phyloP scores from a whole-genome alignment of 108 stramenopile species.

The Cyclotella choctawhatcheeana region DNA sequence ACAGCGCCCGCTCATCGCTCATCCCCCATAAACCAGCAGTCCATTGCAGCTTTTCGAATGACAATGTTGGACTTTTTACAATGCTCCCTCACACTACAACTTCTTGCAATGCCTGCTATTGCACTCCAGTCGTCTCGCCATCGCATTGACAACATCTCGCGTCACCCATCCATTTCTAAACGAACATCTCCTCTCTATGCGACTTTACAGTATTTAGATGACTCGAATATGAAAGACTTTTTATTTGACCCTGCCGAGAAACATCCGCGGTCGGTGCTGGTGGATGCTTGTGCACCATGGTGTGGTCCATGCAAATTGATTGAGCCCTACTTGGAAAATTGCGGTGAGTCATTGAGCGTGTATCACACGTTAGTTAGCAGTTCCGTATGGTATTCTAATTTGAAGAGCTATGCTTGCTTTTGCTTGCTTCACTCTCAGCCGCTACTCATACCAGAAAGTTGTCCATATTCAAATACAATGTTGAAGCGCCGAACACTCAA shows the following conservation, averaged over 20 bases:
- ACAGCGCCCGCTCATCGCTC: too few species aligned
- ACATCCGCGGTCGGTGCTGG: conserved; percentile 31
- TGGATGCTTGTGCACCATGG: conserved; percentile 55
- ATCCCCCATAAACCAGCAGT: too few species aligned
- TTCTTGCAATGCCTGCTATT: not conserved
- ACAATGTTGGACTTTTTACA: not conserved
- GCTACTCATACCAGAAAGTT: conserved; percentile 44
- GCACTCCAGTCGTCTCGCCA: not conserved
- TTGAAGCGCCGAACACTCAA: conserved; percentile 52
- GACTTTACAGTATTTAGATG: conserved; percentile 31
- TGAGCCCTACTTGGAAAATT: conserved; percentile 57
- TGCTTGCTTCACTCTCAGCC: conserved; percentile 18
- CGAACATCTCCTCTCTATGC: not conserved
- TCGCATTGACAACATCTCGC: not conserved
- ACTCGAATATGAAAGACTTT: conserved; percentile 37
- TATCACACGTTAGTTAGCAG: not conserved
- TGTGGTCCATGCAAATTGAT: conserved; percentile 77
- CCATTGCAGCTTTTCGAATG: too few species aligned
- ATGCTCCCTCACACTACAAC: not conserved
- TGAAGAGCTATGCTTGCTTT: too few species aligned
- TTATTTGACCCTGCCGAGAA: conserved; percentile 27
- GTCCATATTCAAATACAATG: conserved; percentile 62
- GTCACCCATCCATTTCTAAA: not conserved
- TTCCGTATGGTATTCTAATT: not conserved
- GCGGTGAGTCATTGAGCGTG: conserved; percentile 23